phyloP scores from a whole-genome alignment of 305 asterid species.

The Fraxinus sp. region DNA sequence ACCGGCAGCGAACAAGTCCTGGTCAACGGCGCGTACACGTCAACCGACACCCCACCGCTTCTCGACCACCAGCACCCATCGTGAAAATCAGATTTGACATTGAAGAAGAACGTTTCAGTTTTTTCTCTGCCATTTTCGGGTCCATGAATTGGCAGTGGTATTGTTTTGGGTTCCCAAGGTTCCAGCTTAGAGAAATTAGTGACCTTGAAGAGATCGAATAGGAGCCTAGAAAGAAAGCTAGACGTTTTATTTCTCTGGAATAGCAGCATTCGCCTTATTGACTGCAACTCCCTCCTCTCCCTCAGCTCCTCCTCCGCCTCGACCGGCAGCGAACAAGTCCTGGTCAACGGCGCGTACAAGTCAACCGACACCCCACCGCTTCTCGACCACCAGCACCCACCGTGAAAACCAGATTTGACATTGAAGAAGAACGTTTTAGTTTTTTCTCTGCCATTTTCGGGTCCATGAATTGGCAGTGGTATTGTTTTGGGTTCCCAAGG shows the following conservation, averaged over 20 bases:
- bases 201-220: background rate
- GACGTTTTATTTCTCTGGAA: background rate
- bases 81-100: no score
- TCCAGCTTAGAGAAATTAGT: background rate
- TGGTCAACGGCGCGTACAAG: conserved; percentile 33
- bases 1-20: no score
- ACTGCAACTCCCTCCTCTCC: conserved; percentile 45
- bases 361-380: conserved; percentile 17
- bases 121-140: no score
- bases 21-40: no score
- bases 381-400: background rate
- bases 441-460: conserved; percentile 26
- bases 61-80: no score
- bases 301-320: conserved; percentile 40
- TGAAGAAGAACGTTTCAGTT: no score
- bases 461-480: conserved; percentile 27
- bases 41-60: no score
- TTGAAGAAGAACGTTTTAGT: conserved; percentile 44
- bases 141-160: background rate
- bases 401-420: conserved; percentile 18
- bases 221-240: background rate
- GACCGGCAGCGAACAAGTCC: conserved; percentile 48
- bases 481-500: no score
- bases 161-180: background rate
- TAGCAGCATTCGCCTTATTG: conserved; percentile 32